phyloP scores from a whole-genome alignment of 495 filamentous ascomycete species.

The Xylaria sp. region DNA sequence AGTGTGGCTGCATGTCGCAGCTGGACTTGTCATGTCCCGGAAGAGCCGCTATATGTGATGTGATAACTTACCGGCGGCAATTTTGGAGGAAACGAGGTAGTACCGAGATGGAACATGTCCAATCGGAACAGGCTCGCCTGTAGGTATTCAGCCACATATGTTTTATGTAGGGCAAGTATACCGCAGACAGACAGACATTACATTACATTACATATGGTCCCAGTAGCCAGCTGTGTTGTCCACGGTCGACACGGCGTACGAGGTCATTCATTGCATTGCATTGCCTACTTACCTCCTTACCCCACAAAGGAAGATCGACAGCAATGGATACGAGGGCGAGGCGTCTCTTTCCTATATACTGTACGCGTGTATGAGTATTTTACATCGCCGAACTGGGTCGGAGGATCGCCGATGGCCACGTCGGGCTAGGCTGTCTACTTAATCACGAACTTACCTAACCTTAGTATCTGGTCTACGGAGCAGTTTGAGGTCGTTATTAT shows the following conservation, averaged over 20 bases:
- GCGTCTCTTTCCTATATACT: neutral
- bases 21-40: neutral
- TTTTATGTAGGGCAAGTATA: neutral
- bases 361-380: neutral
- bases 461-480: neutral
- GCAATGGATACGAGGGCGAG: neutral
- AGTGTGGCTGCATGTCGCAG: neutral
- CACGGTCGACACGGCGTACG: too few relatives aligned
- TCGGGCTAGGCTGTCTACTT: neutral
- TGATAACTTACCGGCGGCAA: neutral
- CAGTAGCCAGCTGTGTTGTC: neutral
- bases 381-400: neutral
- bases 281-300: too few relatives aligned
- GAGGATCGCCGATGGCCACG: neutral
- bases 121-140: constrained; percentile 5
- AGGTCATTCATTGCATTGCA: too few relatives aligned
- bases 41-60: neutral
- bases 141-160: neutral
- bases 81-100: constrained; percentile 1
- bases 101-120: neutral
- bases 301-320: too few relatives aligned
- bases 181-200: neutral
- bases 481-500: neutral
- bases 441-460: neutral
- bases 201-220: neutral